Conservation (phyloP, 2,329 filamentous ascomycete species). For the Penicillium capsulatum region DNA sequence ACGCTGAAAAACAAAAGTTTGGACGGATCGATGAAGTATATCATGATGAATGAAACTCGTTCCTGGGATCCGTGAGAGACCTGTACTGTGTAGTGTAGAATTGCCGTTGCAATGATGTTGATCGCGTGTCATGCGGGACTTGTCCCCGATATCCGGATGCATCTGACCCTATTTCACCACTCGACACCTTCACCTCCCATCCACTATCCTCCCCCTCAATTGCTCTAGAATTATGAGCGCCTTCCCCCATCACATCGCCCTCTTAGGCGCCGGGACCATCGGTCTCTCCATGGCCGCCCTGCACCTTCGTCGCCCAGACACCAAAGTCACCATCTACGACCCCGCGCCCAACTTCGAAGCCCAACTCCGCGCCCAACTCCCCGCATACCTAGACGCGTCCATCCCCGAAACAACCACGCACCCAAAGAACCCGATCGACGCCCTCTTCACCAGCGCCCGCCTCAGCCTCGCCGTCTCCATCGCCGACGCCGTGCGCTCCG, state of each 20-base stretch:
- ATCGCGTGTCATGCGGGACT: too few species aligned
- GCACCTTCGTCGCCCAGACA: conserved; percentile 45
- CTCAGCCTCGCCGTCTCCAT: conserved; percentile 38
- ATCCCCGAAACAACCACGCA: conserved; percentile 1
- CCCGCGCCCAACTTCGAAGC: conserved; percentile 46
- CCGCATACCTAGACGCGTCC: conserved; percentile 38
- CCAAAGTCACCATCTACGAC: conserved; percentile 49
- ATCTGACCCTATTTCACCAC: neutral
- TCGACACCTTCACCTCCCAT: neutral
- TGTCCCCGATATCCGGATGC: too few species aligned
- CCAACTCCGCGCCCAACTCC: conserved; percentile 44
- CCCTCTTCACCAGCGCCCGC: conserved; percentile 22
- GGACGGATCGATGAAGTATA: conserved; percentile 16
- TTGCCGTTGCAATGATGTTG: neutral
- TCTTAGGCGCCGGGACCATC: conserved; percentile 45
- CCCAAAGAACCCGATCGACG: conserved; percentile 13
- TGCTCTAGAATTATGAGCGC: conserved; percentile 8
- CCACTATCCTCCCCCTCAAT: neutral
- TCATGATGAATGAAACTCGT: conserved; percentile 18
- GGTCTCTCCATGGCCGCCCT: conserved; percentile 55
- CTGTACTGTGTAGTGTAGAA: conserved; percentile 1
- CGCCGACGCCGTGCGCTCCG: conserved; percentile 43
- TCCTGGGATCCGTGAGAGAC: conserved; percentile 1
- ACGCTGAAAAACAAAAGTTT: conserved; percentile 14
- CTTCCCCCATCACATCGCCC: conserved; percentile 27